phyloP scores from a whole-genome alignment of 108 stramenopile genomes.

The Heterococcus sp. region DNA sequence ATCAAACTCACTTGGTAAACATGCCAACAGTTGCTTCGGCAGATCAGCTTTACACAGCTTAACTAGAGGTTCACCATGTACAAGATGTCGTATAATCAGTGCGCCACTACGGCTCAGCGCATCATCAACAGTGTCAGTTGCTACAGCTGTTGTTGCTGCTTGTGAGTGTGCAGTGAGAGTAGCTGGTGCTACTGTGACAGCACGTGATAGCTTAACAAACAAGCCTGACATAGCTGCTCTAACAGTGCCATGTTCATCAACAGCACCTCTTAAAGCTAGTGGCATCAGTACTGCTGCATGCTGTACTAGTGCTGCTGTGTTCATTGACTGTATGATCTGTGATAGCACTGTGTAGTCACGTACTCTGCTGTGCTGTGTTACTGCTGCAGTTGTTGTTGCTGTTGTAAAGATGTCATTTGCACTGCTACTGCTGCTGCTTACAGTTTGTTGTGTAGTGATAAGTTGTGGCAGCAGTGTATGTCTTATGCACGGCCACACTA shows the following conservation, averaged over 20 bases:
- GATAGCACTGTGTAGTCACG: neutral
- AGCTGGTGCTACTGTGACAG: neutral
- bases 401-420: neutral
- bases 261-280: slow-evolving; percentile 15
- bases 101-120: neutral
- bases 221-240: neutral
- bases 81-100: slow-evolving; percentile 28
- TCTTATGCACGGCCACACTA: neutral
- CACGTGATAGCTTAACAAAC: neutral
- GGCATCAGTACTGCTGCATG: slow-evolving; percentile 20
- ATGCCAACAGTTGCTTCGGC: neutral
- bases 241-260: neutral
- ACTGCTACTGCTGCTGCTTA: too few species aligned
- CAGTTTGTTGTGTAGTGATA: too few species aligned
- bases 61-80: slow-evolving; percentile 20
- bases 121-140: neutral
- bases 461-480: neutral
- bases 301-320: slow-evolving; percentile 10
- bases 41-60: neutral
- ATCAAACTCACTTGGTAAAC: slow-evolving; percentile 1
- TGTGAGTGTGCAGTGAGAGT: neutral
- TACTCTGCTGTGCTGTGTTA: neutral
- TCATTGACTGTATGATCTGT: slow-evolving; percentile 11
- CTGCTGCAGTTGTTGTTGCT: neutral
- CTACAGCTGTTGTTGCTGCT: neutral